Base-by-base conservation (phyloP, 805 yeast genomes). In the Ascoidea tarda region DNA sequence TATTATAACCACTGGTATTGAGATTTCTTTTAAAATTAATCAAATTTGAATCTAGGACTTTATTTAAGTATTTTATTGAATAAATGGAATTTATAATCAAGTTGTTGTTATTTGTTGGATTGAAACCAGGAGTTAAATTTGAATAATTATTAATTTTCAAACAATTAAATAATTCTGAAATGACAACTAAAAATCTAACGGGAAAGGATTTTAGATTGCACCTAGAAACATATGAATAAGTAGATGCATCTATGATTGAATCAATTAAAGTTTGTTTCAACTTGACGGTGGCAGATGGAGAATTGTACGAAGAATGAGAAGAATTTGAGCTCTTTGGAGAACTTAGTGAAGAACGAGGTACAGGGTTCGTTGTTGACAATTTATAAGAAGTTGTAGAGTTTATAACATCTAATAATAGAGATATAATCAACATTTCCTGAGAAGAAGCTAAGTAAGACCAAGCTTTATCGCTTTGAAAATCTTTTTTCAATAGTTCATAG, bases 371-470 rank as follows among this genome's bases (percentile, higher is more conserved):
- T 73, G 10, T 71, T 49, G 47, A 16, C 51, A 32, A 16, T 55
- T 54, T 55, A 62, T 66, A 3, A 72, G 50, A 28, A 8, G 8
- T n/a, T 46, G 53, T 49, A 6, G 44, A 33, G 2, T 49, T 46
- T n/a, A 57, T 50, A 8, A 70, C 61, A 5, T 72, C 89, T 66
- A 91, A 72, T 5, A 90, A 66, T 32, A 84, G 69, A 1, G 95
- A 79, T 1, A 82, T 71, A 0, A 90, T 85, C 59, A 87, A 82
- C 84, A 88, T 86, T 65, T 91, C 96, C 58, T 90, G 89, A n/a
- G 84, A 72, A 0, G 95, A 80, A 0, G 96, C 96, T 50, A 82
- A 76, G 59, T 84, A 80, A 10, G 74, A 69, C 88, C 93, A 87
- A 0, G 93, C 87, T 66, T 82, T 84, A 60, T 84, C 93, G 54